Evolutionary conservation across 495 filamentous ascomycete genomes (phyloP).

Genomic region (Aspergillus taichungensis): DNA sequence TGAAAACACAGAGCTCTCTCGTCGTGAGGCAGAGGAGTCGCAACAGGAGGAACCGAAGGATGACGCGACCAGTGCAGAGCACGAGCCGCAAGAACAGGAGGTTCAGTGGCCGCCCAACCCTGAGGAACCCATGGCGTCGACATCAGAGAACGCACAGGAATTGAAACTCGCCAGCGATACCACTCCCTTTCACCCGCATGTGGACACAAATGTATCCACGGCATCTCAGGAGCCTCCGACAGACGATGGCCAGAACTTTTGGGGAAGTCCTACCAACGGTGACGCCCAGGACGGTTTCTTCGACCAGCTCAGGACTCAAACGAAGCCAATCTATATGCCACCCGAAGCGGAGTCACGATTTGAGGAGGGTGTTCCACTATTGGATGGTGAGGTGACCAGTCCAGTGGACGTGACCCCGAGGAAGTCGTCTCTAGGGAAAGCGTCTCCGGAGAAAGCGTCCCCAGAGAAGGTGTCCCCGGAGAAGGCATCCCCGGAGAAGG

Average conservation of each 20-base stretch:
- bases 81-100: no score
- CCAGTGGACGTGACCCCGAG: constrained; percentile 12
- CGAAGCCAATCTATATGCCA: constrained; percentile 36
- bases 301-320: constrained; percentile 39
- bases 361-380: constrained; percentile 38
- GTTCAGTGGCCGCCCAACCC: no score
- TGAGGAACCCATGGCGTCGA: no score
- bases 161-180: not conserved
- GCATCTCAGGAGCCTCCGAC: not conserved
- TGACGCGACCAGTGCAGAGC: not conserved
- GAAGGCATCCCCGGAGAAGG: no score
- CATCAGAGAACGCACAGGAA: no score
- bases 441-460: no score
- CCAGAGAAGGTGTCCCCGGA: no score
- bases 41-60: not conserved
- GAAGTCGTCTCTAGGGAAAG: not conserved
- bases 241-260: constrained; percentile 14
- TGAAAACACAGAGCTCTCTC: not conserved
- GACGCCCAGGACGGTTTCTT: constrained; percentile 40
- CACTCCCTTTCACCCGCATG: not conserved
- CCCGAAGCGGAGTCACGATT: constrained; percentile 38
- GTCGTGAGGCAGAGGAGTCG: not conserved
- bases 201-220: not conserved
- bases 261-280: constrained; percentile 19
- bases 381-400: constrained; percentile 22